Base-by-base conservation (phyloP, 495 filamentous ascomycete genomes). In the Mytilinidion resinicola region DNA sequence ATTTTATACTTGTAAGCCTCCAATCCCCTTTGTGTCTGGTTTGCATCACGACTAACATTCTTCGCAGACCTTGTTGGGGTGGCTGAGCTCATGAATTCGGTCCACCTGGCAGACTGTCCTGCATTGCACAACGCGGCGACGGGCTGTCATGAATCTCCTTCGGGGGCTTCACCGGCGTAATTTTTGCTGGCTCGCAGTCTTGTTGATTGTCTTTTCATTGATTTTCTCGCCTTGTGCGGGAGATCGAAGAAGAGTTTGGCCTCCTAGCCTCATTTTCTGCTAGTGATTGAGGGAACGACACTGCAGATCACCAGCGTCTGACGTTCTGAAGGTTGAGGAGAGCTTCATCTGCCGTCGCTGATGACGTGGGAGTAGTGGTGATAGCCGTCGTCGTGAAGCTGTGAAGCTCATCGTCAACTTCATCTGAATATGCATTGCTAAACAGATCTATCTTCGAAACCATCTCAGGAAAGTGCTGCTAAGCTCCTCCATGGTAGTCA, bases 71-170 rank as follows among this genome's bases (percentile, higher is more conserved):
- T 85, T 85, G 80, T 82, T 78, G 79, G 76, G 75, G 76, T 73
- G 73, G 71, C 76, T 69, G 76, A 73, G 82, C 74, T 85, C 83
- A 85, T 72, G 74, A 82, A 80, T 73, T 73, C 77, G 71, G 77
- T 72, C 64, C 73, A 74, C 76, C 77, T 82, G 75, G 72, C 71
- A 70, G 77, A 77, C 78, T 84, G 81, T 74, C 82, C 82, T 86
- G 79, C 83, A 88, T 87, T 85, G 82, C 84, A 87, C 84, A 86
- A 64, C 83, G 83, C 77, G 84, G 83, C 73, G 80, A 76, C 78
- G 76, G 74, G 78, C 72, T 70, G 78, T 82, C 53, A 59, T 80
- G 78, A 84, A 78, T 79, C 79, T 80, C 77, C 73, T 85, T 82
- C 81, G 82, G 83, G 80, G 79, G 80, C 81, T 77, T 82, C 76